These are phyloP conservation scores for Trametes villosa DNA, from an alignment of 768 basidiomycete species.

Conservation along the genomic window DNA sequence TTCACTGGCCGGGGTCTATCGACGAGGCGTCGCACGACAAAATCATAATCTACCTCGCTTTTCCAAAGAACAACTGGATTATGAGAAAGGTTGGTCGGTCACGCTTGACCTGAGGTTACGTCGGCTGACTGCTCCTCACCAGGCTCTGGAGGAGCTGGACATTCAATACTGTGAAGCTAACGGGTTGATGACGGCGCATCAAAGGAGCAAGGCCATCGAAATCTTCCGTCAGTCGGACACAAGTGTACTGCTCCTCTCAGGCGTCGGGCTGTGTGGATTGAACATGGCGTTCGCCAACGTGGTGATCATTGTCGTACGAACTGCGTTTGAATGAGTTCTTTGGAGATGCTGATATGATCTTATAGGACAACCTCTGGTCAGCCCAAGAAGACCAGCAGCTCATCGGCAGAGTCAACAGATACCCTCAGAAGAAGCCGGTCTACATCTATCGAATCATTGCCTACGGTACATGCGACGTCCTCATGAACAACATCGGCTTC, in stretches of 20 bases:
- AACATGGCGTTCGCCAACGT: conserved; percentile 7
- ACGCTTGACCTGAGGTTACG: too few relatives aligned
- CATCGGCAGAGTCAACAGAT: background rate
- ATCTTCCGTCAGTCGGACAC: background rate
- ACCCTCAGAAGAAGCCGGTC: background rate
- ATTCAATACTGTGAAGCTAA: background rate
- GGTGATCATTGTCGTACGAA: background rate
- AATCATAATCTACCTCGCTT: background rate
- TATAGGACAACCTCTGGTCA: conserved; percentile 3
- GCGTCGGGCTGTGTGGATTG: background rate
- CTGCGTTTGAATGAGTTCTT: background rate
- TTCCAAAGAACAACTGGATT: background rate
- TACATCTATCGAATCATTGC: background rate
- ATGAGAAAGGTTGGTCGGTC: background rate
- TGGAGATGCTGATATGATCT: background rate
- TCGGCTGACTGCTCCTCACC: background rate
- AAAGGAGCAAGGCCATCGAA: background rate
- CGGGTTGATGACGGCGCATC: background rate
- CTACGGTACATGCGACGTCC: background rate
- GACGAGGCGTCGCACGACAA: background rate
- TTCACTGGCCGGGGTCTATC: too few relatives aligned
- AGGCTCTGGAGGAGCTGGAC: background rate
- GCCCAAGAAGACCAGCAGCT: conserved; percentile 3
- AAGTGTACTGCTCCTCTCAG: background rate
- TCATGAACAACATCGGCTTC: background rate